These are phyloP conservation scores for Hibiscus tridactylites DNA, from an alignment of 345 rosid genomes.

Conservation along the genomic window DNA sequence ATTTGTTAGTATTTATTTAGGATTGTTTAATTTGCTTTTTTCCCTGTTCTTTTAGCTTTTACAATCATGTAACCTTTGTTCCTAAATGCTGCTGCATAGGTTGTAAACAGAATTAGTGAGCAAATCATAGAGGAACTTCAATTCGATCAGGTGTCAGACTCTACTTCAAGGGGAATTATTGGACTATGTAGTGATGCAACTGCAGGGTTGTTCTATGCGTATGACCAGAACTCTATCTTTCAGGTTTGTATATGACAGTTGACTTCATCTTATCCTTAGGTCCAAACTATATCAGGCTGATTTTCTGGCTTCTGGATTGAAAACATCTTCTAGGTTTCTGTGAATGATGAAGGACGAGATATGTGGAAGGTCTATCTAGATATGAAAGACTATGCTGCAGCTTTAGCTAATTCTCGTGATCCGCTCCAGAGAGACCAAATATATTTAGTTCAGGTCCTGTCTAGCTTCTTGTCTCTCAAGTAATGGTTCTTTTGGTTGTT, in stretches of 20 bases:
- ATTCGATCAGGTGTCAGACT: slow-evolving; percentile 83
- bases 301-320: slow-evolving; percentile 7
- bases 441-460: slow-evolving; percentile 82
- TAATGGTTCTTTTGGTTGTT: slow-evolving; percentile 4
- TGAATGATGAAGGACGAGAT: slow-evolving; percentile 88
- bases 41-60: slow-evolving; percentile 2
- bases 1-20: background rate
- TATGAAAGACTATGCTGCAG: slow-evolving; percentile 92
- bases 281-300: slow-evolving; percentile 5
- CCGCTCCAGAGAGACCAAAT: slow-evolving; percentile 96
- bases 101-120: slow-evolving; percentile 94
- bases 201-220: slow-evolving; percentile 95
- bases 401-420: slow-evolving; percentile 81
- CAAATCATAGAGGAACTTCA: slow-evolving; percentile 96
- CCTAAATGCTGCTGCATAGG: slow-evolving; percentile 34
- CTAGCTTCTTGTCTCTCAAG: background rate
- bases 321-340: slow-evolving; percentile 63
- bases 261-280: slow-evolving; percentile 12
- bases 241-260: slow-evolving; percentile 44
- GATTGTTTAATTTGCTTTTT: background rate
- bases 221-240: slow-evolving; percentile 88
- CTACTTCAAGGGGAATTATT: slow-evolving; percentile 77
- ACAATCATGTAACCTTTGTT: slow-evolving; percentile 15
- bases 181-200: slow-evolving; percentile 96
- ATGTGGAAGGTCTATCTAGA: slow-evolving; percentile 99